Base-by-base conservation (phyloP, 192 early-diverging fungal species). In the Gaertneriomyces sp. region DNA sequence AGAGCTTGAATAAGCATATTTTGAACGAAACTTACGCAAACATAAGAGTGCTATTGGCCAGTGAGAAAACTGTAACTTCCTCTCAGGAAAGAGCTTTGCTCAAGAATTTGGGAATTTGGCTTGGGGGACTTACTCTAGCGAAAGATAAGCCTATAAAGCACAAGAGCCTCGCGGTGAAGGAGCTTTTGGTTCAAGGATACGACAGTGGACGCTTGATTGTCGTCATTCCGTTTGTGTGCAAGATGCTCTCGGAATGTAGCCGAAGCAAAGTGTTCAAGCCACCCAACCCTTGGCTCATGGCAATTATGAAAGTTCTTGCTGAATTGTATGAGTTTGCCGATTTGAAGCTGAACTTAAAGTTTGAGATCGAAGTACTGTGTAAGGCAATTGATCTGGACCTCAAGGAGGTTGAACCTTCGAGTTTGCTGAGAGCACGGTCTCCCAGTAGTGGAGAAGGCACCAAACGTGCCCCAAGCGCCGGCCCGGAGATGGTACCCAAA, bases 231-330 rank as follows among this genome's bases (percentile, higher is more conserved):
- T 99, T 99, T 70, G 92, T 95, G 7, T 99, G 96, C 81, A 96
- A 98, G 74, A 91, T 98, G 0, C 77, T 99, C 53, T 94, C 96
- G 65, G 93, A 96, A 73, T 85, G 89, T 53, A 79, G 79, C 20
- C 81, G 83, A 46, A 93, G 88, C 64, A 91, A 84, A 55, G 88
- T 98, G 4, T 99, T 99, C 77, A 88, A 87, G 56, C 91, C 92
- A 9, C 95, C 96, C 39, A 97, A 96, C 76, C 96, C 96, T 12
- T 99, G 96, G 96, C 70, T 99, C 46, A 93, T 99, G 87, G 91
- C 91, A 40, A 93, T 95, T 60, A 85, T 99, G 83, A 85, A 85
- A 53, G 81, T 98, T 12, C 75, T 99, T 45, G 89, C 90, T 4
- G 96, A 99, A 74, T 79, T 99, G 8, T 98, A 96, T 76, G 87